phyloP scores from a whole-genome alignment of 352 stramenopile genomes.

The Pythium rhizo-oryzae region DNA sequence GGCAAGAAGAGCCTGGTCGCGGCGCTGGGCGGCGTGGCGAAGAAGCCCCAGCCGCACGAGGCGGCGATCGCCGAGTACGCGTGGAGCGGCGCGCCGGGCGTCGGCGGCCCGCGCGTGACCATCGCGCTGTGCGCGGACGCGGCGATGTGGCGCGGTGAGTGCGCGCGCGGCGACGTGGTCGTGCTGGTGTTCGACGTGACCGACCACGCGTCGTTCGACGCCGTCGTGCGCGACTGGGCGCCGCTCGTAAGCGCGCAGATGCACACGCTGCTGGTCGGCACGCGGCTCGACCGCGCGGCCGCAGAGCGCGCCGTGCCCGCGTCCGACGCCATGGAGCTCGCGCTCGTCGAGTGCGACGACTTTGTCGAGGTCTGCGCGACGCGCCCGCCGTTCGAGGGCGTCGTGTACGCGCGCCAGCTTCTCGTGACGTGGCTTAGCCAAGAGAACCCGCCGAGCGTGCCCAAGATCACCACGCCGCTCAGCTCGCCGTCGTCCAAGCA shows the following conservation, averaged over 20 bases:
- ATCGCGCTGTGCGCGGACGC: constrained; percentile 9
- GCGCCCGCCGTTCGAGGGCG: constrained; percentile 28
- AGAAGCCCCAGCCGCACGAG: neutral
- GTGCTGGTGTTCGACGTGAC: constrained; percentile 96
- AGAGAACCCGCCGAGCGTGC: constrained; percentile 15
- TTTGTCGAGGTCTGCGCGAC: constrained; percentile 55
- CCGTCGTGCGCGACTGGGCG: constrained; percentile 29
- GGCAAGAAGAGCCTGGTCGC: constrained; percentile 57
- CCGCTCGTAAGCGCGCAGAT: constrained; percentile 6
- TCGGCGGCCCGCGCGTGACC: constrained; percentile 1
- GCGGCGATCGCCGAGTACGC: neutral
- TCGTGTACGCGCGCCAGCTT: constrained; percentile 31
- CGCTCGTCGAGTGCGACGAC: constrained; percentile 50
- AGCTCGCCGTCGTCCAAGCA: constrained; percentile 30
- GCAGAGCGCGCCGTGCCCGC: constrained; percentile 40
- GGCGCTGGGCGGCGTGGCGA: constrained; percentile 42
- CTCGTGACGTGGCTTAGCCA: constrained; percentile 29
- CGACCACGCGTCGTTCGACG: constrained; percentile 93
- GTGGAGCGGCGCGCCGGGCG: constrained; percentile 3
- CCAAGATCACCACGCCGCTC: constrained; percentile 25
- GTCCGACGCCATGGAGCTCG: constrained; percentile 45
- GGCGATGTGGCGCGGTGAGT: neutral
- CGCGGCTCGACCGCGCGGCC: constrained; percentile 42
- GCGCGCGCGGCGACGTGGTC: constrained; percentile 30
- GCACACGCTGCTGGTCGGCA: constrained; percentile 45